Percentiles rank a stretch among this genome's conserved stretches.
Conservation (phyloP, 495 filamentous ascomycete species). For the Hypoxylon subgilvum region DNA sequence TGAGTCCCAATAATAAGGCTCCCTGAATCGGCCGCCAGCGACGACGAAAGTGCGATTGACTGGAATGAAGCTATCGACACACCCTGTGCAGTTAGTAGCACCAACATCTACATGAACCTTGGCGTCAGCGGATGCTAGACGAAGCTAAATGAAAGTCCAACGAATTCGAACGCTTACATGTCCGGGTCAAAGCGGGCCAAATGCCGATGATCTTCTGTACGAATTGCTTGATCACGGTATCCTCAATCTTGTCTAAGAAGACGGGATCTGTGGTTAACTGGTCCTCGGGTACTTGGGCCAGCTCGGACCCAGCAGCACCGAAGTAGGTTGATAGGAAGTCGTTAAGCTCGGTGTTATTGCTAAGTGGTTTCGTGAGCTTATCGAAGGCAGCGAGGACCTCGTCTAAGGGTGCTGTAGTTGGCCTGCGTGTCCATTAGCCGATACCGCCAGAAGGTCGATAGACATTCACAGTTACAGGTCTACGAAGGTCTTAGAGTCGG, state of each 20-base stretch:
- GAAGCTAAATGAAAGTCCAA: background rate
- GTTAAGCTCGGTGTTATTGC: constrained; percentile 55
- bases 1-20: constrained; percentile 61
- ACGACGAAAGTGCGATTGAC: constrained; percentile 60
- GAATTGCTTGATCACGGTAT: constrained; percentile 54
- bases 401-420: constrained; percentile 51
- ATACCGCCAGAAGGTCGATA: background rate
- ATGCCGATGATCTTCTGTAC: constrained; percentile 56
- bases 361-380: constrained; percentile 51
- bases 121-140: background rate
- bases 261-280: constrained; percentile 49
- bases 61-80: constrained; percentile 57
- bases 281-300: constrained; percentile 48
- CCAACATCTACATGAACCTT: constrained; percentile 39
- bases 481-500: constrained; percentile 60
- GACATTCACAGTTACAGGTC: constrained; percentile 51
- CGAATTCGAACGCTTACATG: constrained; percentile 25
- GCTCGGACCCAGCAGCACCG: constrained; percentile 54
- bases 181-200: constrained; percentile 58
- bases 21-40: constrained; percentile 58
- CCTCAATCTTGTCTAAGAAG: constrained; percentile 52
- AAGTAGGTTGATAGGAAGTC: constrained; percentile 54
- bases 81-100: constrained; percentile 48
- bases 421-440: constrained; percentile 42
- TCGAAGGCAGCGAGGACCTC: constrained; percentile 53